Evolutionary conservation across 345 rosid species (phyloP).

Genomic region (Eucalyptus sp.): DNA sequence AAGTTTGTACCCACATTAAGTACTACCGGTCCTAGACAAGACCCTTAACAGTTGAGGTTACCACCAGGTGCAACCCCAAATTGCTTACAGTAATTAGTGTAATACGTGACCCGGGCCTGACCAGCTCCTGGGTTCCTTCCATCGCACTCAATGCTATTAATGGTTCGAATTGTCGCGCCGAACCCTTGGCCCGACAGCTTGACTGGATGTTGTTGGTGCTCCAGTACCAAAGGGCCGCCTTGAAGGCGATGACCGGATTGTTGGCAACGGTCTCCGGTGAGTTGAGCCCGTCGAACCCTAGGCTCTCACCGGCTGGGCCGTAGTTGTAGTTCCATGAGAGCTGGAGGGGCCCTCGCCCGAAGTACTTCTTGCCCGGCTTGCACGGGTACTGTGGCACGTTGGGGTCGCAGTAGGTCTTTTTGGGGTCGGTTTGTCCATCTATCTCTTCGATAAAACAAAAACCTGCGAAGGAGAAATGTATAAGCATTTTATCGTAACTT

Average conservation of each 20-base stretch:
- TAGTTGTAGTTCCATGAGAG: conserved; percentile 49
- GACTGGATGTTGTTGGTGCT: conserved; percentile 20
- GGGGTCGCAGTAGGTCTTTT: conserved; percentile 8
- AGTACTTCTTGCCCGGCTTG: conserved; percentile 20
- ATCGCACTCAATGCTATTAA: conserved; percentile 35
- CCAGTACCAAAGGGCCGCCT: conserved; percentile 49
- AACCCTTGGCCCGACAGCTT: conserved; percentile 22
- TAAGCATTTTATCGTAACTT: background rate
- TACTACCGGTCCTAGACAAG: background rate
- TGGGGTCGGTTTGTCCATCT: background rate
- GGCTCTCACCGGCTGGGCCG: conserved; percentile 26
- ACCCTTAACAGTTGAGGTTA: background rate
- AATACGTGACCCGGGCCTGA: conserved; percentile 18
- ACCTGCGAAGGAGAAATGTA: background rate
- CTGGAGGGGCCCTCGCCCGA: conserved; percentile 48
- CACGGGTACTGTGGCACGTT: conserved; percentile 8
- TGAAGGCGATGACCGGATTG: conserved; percentile 24
- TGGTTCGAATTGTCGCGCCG: conserved; percentile 35
- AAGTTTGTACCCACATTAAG: background rate
- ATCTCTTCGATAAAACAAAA: conserved; percentile 18
- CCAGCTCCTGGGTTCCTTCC: conserved; percentile 14
- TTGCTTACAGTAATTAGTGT: conserved; percentile 21
- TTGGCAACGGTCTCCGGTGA: conserved; percentile 30
- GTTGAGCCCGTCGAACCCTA: conserved; percentile 15
- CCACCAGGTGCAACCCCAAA: background rate